A percentile compares a stretch with the other conserved stretches of the same genome.
phyloP scores from a whole-genome alignment of 148 eudicot species.

The Cornus suecica region DNA sequence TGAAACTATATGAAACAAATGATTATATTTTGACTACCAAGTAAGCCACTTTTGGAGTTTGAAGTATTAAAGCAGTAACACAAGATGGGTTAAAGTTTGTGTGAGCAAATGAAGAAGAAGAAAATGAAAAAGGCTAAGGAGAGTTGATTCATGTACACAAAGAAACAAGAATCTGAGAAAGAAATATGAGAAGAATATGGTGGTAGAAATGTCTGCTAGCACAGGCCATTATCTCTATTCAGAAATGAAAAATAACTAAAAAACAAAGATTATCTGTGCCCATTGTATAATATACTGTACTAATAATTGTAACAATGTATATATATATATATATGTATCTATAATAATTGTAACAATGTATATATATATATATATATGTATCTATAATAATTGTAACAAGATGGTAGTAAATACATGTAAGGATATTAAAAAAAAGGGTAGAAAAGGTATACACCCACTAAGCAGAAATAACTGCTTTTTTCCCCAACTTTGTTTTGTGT shows the following conservation, averaged over 20 bases:
- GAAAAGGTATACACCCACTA: not conserved
- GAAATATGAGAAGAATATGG: conserved; percentile 32
- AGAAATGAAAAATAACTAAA: no score
- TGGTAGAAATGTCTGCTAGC: conserved; percentile 33
- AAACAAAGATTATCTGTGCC: conserved; percentile 7
- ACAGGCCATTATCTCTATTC: conserved; percentile 27
- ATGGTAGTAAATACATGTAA: conserved; percentile 3
- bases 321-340: not conserved
- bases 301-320: not conserved
- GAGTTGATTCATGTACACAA: not conserved
- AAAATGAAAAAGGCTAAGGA: conserved; percentile 13
- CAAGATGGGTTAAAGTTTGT: conserved; percentile 6
- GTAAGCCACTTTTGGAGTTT: conserved; percentile 7
- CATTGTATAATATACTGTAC: conserved; percentile 2
- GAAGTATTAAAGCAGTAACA: conserved; percentile 6
- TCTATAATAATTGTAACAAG: not conserved
- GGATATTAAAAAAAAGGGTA: not conserved
- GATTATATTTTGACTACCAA: conserved; percentile 21
- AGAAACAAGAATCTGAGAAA: conserved; percentile 23
- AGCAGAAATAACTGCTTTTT: not conserved
- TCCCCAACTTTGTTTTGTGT: conserved; percentile 17
- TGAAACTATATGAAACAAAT: not conserved
- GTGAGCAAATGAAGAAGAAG: conserved; percentile 4
- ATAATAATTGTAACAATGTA: not conserved
- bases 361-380: not conserved